A percentile compares a stretch with the other conserved stretches of the same genome.
Evolutionary conservation across 805 yeast species (phyloP).

Genomic region (Kodamaea restingae): DNA sequence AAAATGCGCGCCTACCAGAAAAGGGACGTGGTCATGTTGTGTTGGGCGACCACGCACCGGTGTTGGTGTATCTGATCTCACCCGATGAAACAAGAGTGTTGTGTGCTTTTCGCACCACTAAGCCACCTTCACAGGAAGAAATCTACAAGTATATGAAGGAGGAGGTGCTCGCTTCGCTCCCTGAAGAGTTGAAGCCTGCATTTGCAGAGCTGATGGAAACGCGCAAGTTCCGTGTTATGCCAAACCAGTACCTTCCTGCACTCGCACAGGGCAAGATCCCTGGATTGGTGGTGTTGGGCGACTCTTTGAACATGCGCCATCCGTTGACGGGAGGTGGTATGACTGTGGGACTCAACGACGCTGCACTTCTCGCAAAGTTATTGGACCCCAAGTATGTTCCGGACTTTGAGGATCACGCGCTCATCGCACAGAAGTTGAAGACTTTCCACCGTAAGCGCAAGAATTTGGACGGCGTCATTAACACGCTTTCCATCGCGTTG

Average conservation of each 20-base stretch:
- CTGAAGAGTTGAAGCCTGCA: conserved; percentile 60
- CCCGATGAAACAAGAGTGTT: conserved; percentile 80
- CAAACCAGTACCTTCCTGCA: conserved; percentile 87
- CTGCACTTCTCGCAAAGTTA: conserved; percentile 60
- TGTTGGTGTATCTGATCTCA: conserved; percentile 82
- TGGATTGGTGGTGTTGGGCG: conserved; percentile 85
- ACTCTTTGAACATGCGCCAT: conserved; percentile 95
- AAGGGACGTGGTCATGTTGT: conserved; percentile 86
- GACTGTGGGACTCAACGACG: conserved; percentile 95
- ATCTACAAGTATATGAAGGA: conserved; percentile 55
- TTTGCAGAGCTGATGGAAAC: conserved; percentile 57
- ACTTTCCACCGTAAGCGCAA: conserved; percentile 79
- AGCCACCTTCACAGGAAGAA: conserved; percentile 67
- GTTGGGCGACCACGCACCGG: conserved; percentile 81
- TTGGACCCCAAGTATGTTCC: conserved; percentile 52
- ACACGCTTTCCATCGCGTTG: conserved; percentile 85
- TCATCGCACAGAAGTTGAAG: conserved; percentile 52
- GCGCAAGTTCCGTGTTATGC: conserved; percentile 76
- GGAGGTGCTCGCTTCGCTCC: conserved; percentile 65
- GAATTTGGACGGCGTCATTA: conserved; percentile 74
- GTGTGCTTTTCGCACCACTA: conserved; percentile 76
- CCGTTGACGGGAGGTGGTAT: conserved; percentile 99
- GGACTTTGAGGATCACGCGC: conserved; percentile 54
- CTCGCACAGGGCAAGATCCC: conserved; percentile 50
- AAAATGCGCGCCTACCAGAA: conserved; percentile 70